These are phyloP conservation scores for Capsicum baccatum DNA, from an alignment of 257 asterid species.

Conservation along the genomic window DNA sequence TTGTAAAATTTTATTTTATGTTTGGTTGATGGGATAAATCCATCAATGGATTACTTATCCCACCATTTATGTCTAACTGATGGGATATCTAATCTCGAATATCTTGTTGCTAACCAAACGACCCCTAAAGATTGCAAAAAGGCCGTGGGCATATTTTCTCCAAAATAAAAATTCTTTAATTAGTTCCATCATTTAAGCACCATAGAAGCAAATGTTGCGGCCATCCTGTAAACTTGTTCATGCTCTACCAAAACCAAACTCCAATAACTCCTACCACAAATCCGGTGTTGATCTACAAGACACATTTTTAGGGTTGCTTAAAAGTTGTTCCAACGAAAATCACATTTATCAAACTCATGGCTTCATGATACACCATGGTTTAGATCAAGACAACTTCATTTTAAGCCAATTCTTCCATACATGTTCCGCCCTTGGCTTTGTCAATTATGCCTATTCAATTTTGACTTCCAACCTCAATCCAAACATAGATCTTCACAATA, in stretches of 20 bases:
- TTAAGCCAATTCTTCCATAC: slow-evolving; percentile 16
- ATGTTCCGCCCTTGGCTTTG: slow-evolving; percentile 21
- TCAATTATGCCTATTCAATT: too few relatives aligned
- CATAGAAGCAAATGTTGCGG: neutral
- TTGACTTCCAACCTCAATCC: neutral
- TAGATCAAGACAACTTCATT: slow-evolving; percentile 27
- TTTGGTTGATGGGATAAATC: too few relatives aligned
- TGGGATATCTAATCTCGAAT: too few relatives aligned
- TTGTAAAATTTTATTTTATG: too few relatives aligned
- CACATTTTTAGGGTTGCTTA: neutral
- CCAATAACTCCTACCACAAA: neutral
- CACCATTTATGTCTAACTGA: too few relatives aligned
- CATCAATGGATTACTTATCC: too few relatives aligned
- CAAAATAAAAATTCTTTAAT: neutral
- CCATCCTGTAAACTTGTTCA: neutral
- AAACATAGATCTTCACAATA: slow-evolving; percentile 32
- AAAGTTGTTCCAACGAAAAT: neutral
- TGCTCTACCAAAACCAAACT: neutral
- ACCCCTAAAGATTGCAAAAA: neutral
- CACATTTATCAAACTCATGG: slow-evolving; percentile 35
- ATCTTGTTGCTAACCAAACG: too few relatives aligned
- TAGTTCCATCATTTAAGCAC: neutral
- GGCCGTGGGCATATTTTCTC: neutral
- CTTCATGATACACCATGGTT: slow-evolving; percentile 26
- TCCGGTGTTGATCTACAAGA: neutral